Evolutionary conservation across 2,329 filamentous ascomycete species (phyloP), one percentile per base, ranked within the genome.

Genomic region (Penicillium sp.): DNA sequence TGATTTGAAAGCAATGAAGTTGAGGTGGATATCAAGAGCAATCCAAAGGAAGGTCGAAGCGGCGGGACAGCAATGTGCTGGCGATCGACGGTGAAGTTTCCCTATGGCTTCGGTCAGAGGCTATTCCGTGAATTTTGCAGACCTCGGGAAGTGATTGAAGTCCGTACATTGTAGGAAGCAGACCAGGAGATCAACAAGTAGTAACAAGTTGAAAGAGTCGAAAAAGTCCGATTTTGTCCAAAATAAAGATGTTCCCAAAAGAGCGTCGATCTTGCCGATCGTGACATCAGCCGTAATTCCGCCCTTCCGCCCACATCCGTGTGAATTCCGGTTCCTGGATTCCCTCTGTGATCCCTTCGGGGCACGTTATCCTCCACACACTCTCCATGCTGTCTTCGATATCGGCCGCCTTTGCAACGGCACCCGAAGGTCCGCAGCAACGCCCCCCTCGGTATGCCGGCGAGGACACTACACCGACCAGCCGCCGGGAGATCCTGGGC

Each of bases 391-490:
- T 65, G 38, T 56, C 60, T 36, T 57, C 55, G 9, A 52, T 60
- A n/a, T 52, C 58, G 31, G 54, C 61, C 34, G 62, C 62, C 9
- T 49, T 64, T 16, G 46, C 58, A 36, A 34, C 64, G 34, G 51
- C 60, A 6, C 45, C 56, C 6, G 63, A 62, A 44, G 64, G 56
- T 27, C 54, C 57, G 48, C 64, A 57, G 39, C 63, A 65, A 39
- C 68, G 71, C 42, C 61, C 68, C 21, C 77, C 83, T 54, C 81
- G 83, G 51, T 96, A 95, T 73, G 79, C 80, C 8, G 91, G 89
- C 61, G 91, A 96, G 71, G 92, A 97, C 72, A 90, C 86, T n/a
- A 84, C 91, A 18, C 83, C 89, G 54, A 96, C 92, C 8, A 93
- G 88, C 70, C 76, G 75, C 60, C 91, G 88, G 70, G 92, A 97